A percentile compares a stretch with the other conserved stretches of the same genome.
Evolutionary conservation across 495 filamentous ascomycete genomes (phyloP).

Genomic region (Apodospora peruviana): DNA sequence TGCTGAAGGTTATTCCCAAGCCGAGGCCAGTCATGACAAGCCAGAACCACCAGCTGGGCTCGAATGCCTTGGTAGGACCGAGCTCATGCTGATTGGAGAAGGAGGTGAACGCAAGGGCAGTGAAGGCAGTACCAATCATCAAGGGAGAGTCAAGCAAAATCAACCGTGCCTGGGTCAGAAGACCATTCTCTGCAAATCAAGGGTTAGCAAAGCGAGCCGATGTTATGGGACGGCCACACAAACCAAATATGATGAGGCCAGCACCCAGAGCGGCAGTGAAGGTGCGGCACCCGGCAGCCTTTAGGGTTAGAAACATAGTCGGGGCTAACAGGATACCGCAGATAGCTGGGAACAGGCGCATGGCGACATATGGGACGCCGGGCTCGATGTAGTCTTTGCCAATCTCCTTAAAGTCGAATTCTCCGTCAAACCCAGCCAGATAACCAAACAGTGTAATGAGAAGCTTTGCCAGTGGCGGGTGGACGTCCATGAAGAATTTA

Average conservation of each 20-base stretch:
- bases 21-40: slow-evolving; percentile 78
- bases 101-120: slow-evolving; percentile 80
- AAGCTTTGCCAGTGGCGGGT: slow-evolving; percentile 94
- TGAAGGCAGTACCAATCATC: slow-evolving; percentile 89
- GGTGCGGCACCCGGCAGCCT: slow-evolving; percentile 84
- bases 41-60: slow-evolving; percentile 97
- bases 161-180: slow-evolving; percentile 88
- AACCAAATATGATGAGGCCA: slow-evolving; percentile 83
- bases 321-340: slow-evolving; percentile 82
- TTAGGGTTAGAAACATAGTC: slow-evolving; percentile 89
- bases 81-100: slow-evolving; percentile 97
- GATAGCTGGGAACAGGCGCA: slow-evolving; percentile 88
- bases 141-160: slow-evolving; percentile 95
- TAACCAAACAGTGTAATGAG: slow-evolving; percentile 93
- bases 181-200: slow-evolving; percentile 69
- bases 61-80: slow-evolving; percentile 80
- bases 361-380: slow-evolving; percentile 92
- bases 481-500: slow-evolving; percentile 98
- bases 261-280: slow-evolving; percentile 76
- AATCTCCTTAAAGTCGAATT: slow-evolving; percentile 99
- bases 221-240: slow-evolving; percentile 17
- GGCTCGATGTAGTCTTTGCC: slow-evolving; percentile 97
- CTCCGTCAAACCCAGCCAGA: slow-evolving; percentile 89
- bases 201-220: slow-evolving; percentile 2
- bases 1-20: slow-evolving; percentile 86